These are phyloP conservation scores for Neurospora sp. DNA, from an alignment of 495 filamentous ascomycete genomes.

Conservation along the genomic window DNA sequence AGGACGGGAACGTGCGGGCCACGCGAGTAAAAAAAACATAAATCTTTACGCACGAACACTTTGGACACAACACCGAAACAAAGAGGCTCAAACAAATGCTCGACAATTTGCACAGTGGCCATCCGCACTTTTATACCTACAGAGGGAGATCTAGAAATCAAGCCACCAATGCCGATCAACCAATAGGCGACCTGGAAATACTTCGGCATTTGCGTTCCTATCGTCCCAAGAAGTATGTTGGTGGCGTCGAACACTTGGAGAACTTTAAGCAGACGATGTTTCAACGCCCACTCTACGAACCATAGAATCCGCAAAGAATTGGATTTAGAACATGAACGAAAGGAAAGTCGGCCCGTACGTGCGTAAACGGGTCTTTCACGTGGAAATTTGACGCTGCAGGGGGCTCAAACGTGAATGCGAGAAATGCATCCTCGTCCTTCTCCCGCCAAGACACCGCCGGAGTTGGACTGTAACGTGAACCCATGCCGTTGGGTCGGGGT, in stretches of 20 bases:
- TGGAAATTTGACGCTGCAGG: not conserved
- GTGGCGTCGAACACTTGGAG: not conserved
- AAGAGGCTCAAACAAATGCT: not conserved
- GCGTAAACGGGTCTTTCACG: not conserved
- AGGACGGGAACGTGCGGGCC: not conserved
- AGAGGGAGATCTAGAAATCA: not conserved
- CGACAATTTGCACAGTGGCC: not conserved
- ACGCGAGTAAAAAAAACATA: not conserved
- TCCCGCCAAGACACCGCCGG: not conserved
- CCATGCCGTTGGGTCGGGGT: not conserved
- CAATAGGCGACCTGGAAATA: not conserved
- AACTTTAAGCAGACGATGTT: not conserved
- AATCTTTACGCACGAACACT: not conserved
- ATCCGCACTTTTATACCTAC: not conserved
- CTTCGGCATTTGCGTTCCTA: not conserved
- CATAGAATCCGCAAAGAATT: not conserved
- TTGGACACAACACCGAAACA: not conserved
- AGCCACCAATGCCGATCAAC: not conserved
- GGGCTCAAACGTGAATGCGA: not conserved
- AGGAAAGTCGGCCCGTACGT: not conserved
- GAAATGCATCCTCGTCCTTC: not conserved
- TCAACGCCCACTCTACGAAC: not conserved
- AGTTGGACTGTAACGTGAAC: not conserved
- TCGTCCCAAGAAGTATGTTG: not conserved
- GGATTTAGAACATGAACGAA: not conserved